Base-by-base conservation (phyloP, 1,139 yeast genomes). In the Blastobotrys buckinghamii region DNA sequence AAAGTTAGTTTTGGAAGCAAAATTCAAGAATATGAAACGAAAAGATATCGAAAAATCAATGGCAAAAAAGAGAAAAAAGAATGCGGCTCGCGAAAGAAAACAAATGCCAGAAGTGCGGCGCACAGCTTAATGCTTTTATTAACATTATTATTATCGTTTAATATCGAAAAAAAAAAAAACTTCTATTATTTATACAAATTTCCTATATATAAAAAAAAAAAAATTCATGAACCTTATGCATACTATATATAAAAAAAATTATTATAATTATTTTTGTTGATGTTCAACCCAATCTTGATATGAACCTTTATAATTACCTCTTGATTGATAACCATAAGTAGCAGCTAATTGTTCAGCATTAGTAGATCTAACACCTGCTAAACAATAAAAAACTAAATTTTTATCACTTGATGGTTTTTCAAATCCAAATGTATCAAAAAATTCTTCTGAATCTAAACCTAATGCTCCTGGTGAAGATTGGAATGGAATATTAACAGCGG, bases 391-490 rank as follows among this genome's bases (percentile, higher is more conserved):
- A 39, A 92, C 78, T 64, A 92, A 74, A 59, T 87, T 88, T 62
- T 84, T 79, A 44, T 79, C 81, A 39, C 73, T 66, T 6, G 71
- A 59, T 3, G 98, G 98, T 70, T 92, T 92, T n/a, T 73, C 74
- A 61, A 89, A 82, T 15, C 95, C 92, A 69, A 90, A 89, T 48
- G 78, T 73, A 36, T 84, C 86, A 59, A 79, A 76, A 62, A 94
- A 92, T 56, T 87, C 96, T 48, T 85, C 95, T 7, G 77, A 75
- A 1, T 82, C 70, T 51, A 92, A 76, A 48, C 86, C 88, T 55
- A 92, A 74, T 0, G 97, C 97, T n/a, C 96, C 96, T 0, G 97
- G 97, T 15, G 90, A 79, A 7, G 95, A 81, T 63, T 88, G 89
- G 71, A 82, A 84, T 17, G 98, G 98, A 51, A 92, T 77, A 64